Percentiles rank a stretch among this genome's conserved stretches.
These are phyloP conservation scores for Dothiorella sarmentorum DNA, from an alignment of 2,329 filamentous ascomycete species.

Conservation along the genomic window DNA sequence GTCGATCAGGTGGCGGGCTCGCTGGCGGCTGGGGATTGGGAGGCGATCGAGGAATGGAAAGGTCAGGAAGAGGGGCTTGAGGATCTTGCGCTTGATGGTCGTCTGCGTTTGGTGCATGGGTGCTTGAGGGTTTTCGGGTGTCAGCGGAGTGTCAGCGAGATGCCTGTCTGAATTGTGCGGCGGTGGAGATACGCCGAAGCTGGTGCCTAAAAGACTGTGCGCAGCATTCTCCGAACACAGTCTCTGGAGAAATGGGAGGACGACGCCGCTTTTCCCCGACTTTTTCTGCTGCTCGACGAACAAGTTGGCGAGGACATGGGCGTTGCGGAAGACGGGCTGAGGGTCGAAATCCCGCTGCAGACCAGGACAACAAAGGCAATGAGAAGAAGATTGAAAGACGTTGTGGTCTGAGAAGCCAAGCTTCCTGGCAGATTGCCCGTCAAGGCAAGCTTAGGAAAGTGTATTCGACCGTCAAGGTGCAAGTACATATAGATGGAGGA, in stretches of 20 bases:
- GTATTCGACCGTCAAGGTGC: too few species aligned
- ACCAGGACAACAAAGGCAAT: constrained; percentile 22
- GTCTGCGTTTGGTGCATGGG: constrained; percentile 6
- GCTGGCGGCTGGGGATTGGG: constrained; percentile 19
- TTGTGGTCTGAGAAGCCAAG: not conserved
- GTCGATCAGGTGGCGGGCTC: constrained; percentile 16
- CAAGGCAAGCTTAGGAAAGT: too few species aligned
- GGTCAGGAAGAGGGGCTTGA: constrained; percentile 15
- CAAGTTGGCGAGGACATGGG: constrained; percentile 26
- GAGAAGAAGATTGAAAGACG: not conserved
- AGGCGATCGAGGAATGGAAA: constrained; percentile 17
- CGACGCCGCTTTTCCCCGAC: constrained; percentile 19
- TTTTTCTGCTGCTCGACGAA: constrained; percentile 30
- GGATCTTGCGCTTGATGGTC: not conserved
- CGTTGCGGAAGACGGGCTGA: constrained; percentile 26
- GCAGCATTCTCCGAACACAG: constrained; percentile 39
- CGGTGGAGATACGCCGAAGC: not conserved
- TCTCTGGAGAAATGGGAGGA: constrained; percentile 36
- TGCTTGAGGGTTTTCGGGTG: not conserved
- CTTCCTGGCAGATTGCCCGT: too few species aligned
- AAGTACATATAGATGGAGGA: too few species aligned
- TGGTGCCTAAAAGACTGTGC: constrained; percentile 28
- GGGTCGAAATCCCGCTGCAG: constrained; percentile 26
- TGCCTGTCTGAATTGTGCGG: not conserved
- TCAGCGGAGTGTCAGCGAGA: not conserved